Evolutionary conservation across 139 green algal genomes (phyloP).

Genomic region (Mesostigma viride): DNA sequence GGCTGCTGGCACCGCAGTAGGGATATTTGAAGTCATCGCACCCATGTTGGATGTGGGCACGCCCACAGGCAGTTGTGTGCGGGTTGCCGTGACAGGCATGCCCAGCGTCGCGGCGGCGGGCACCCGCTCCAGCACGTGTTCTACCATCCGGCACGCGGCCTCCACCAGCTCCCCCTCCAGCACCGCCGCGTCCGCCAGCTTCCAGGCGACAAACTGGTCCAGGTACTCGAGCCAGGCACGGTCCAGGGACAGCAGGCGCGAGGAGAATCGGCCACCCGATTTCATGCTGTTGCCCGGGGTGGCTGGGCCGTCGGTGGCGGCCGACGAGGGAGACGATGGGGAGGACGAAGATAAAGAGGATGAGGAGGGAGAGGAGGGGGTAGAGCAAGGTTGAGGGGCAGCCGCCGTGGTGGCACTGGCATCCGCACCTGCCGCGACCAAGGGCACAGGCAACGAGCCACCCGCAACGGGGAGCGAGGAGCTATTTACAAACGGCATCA

Average conservation of each 20-base stretch:
- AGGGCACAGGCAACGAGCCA: neutral
- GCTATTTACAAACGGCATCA: conserved; percentile 26
- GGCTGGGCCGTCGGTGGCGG: too few species aligned
- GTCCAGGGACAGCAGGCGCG: conserved; percentile 55
- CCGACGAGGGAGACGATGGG: neutral
- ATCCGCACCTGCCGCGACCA: neutral
- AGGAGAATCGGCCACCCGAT: neutral
- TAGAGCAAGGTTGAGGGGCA: neutral
- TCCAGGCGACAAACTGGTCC: conserved; percentile 84
- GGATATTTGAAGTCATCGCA: too few species aligned
- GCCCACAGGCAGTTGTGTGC: too few species aligned
- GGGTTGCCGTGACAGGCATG: too few species aligned
- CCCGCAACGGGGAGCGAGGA: neutral
- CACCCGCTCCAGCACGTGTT: too few species aligned
- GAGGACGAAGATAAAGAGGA: neutral
- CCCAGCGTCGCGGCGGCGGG: too few species aligned
- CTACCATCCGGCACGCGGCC: too few species aligned
- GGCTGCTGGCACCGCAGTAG: too few species aligned
- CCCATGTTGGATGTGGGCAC: too few species aligned
- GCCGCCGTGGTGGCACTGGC: neutral
- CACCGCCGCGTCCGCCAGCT: conserved; percentile 56
- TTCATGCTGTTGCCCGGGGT: too few species aligned
- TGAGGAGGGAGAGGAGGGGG: conserved; percentile 6
- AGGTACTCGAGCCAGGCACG: conserved; percentile 72
- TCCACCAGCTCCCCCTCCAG: conserved; percentile 62